phyloP scores from a whole-genome alignment of 1,284 basidiomycete species.

The Fomitopsis pinicola region DNA sequence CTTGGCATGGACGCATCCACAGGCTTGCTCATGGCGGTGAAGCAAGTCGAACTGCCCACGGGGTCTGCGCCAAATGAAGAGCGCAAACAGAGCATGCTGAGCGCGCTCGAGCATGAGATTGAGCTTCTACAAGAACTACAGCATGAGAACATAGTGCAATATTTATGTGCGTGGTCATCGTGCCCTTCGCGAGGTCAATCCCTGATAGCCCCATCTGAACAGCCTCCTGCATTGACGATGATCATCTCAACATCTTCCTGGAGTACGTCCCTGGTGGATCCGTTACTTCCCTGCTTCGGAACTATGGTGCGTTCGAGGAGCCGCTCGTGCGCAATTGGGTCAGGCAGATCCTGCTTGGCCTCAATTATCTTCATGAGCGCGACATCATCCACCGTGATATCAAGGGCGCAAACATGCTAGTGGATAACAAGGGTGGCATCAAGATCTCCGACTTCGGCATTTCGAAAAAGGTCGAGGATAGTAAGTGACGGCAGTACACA shows the following conservation, averaged over 20 bases:
- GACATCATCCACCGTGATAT: constrained; percentile 99
- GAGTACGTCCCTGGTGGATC: constrained; percentile 99
- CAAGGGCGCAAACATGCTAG: constrained; percentile 97
- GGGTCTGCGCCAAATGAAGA: constrained; percentile 88
- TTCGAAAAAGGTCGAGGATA: constrained; percentile 95
- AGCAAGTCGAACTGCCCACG: constrained; percentile 94
- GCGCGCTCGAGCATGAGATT: constrained; percentile 93
- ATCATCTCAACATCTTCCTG: constrained; percentile 95
- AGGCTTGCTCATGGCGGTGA: constrained; percentile 97
- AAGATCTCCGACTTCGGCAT: constrained; percentile 99
- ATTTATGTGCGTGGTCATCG: constrained; percentile 66
- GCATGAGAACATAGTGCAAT: constrained; percentile 98
- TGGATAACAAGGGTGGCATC: constrained; percentile 97
- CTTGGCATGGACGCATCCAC: constrained; percentile 96
- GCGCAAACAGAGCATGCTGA: constrained; percentile 93
- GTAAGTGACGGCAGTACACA: constrained; percentile 44
- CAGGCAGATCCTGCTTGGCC: constrained; percentile 87
- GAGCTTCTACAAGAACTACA: constrained; percentile 93
- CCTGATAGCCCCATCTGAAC: not conserved
- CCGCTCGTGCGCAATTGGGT: constrained; percentile 93
- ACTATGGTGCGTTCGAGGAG: constrained; percentile 97
- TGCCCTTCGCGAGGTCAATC: not conserved
- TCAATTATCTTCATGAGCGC: constrained; percentile 90
- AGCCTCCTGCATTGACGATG: constrained; percentile 89
- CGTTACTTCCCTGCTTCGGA: constrained; percentile 87